phyloP scores from a whole-genome alignment of 345 rosid species.

The Kernera saxatilis region DNA sequence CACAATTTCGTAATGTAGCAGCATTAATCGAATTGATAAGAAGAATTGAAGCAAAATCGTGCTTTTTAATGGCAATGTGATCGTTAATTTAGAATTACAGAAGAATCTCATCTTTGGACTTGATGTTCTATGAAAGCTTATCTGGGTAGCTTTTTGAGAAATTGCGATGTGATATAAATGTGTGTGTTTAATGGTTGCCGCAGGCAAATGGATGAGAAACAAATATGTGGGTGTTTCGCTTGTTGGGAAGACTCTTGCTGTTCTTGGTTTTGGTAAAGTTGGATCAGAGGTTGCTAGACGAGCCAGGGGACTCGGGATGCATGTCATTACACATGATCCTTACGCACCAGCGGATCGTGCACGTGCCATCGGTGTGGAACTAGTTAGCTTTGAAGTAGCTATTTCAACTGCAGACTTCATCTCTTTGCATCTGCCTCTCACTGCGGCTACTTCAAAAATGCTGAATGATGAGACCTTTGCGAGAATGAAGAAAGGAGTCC shows the following conservation, averaged over 20 bases:
- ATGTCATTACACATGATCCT: slow-evolving; percentile 50
- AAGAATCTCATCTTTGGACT: background rate
- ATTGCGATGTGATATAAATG: background rate
- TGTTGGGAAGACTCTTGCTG: slow-evolving; percentile 48
- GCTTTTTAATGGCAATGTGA: background rate
- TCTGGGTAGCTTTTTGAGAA: background rate
- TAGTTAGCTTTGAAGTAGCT: slow-evolving; percentile 45
- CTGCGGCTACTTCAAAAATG: slow-evolving; percentile 45
- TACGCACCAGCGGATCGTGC: slow-evolving; percentile 55
- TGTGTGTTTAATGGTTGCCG: background rate
- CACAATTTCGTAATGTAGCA: background rate
- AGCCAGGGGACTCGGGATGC: slow-evolving; percentile 50
- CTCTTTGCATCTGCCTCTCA: slow-evolving; percentile 50
- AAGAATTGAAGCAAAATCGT: background rate
- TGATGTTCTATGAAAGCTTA: background rate
- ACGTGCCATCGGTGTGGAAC: slow-evolving; percentile 42
- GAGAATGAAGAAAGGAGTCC: slow-evolving; percentile 46
- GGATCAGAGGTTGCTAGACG: slow-evolving; percentile 55
- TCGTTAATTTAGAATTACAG: background rate
- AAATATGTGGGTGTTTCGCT: slow-evolving; percentile 49
- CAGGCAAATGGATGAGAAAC: slow-evolving; percentile 48
- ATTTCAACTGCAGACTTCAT: slow-evolving; percentile 46
- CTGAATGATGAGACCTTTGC: slow-evolving; percentile 48
- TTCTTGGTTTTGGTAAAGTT: slow-evolving; percentile 60
- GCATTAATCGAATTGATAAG: background rate